phyloP scores from a whole-genome alignment of 179 eudicot genomes.

The Vitellaria paradoxa region DNA sequence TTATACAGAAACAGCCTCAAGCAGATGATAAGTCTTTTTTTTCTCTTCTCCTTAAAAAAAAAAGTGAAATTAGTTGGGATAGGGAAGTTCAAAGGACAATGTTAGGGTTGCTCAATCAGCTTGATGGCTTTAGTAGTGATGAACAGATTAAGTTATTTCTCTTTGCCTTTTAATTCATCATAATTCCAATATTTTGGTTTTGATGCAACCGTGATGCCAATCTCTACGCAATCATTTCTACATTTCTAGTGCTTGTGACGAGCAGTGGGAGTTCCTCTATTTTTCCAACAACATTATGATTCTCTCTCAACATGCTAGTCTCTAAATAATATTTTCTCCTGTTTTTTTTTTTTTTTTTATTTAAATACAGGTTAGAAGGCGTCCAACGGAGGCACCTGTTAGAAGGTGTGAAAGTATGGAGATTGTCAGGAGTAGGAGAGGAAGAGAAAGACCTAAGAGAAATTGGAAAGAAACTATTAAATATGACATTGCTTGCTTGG shows the following conservation, averaged over 20 bases:
- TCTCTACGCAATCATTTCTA: background rate
- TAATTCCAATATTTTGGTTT: background rate
- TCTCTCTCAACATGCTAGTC: background rate
- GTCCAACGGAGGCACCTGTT: too few species aligned
- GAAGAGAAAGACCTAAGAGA: too few species aligned
- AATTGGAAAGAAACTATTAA: too few species aligned
- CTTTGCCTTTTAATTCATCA: background rate
- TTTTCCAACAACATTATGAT: background rate
- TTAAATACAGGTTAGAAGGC: too few species aligned
- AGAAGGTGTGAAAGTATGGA: too few species aligned
- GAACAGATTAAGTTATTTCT: conserved; percentile 76
- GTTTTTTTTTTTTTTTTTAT: too few species aligned
- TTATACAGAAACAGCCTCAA: background rate
- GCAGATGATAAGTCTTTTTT: background rate
- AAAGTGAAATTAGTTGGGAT: conserved; percentile 98
- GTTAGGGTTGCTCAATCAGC: conserved; percentile 93
- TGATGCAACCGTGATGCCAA: background rate
- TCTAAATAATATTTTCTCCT: background rate
- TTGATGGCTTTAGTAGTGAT: conserved; percentile 97
- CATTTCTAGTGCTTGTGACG: too few species aligned
- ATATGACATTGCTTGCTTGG: too few species aligned
- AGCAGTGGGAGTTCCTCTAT: background rate
- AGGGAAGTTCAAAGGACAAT: conserved; percentile 95
- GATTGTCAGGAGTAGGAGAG: too few species aligned
- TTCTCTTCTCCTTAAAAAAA: background rate